Evolutionary conservation across 129 eudicot species (phyloP).

Genomic region (Pulicaria dysenterica): DNA sequence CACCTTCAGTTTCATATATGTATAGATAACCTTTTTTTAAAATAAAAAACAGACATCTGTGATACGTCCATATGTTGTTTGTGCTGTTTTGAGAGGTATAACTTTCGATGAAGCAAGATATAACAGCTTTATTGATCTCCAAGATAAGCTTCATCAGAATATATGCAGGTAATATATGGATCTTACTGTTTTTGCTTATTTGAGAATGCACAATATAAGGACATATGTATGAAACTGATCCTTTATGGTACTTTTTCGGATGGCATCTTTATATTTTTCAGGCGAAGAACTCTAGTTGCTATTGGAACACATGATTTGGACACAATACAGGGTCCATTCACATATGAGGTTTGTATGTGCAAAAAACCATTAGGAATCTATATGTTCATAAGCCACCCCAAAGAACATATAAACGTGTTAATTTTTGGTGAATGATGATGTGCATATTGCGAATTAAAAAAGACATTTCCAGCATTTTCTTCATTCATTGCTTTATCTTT

Average conservation of each 20-base stretch:
- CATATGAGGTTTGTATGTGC: constrained; percentile 72
- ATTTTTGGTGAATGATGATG: neutral
- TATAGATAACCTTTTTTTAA: neutral
- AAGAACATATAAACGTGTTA: constrained; percentile 9
- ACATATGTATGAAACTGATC: constrained; percentile 5
- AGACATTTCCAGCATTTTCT: neutral
- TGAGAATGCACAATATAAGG: neutral
- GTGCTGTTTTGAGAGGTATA: constrained; percentile 93
- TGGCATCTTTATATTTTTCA: constrained; percentile 29
- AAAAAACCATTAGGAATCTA: neutral
- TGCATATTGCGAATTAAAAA: constrained; percentile 8
- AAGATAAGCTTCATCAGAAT: constrained; percentile 96
- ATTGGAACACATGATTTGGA: constrained; percentile 98
- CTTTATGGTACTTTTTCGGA: neutral
- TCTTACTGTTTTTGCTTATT: neutral
- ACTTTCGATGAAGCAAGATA: constrained; percentile 86
- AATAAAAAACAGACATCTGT: constrained; percentile 57
- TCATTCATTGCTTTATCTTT: constrained; percentile 14
- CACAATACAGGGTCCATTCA: constrained; percentile 84
- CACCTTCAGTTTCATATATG: constrained; percentile 12
- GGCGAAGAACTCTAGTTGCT: constrained; percentile 93
- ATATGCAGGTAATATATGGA: constrained; percentile 66
- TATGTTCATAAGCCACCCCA: neutral
- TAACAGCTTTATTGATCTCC: constrained; percentile 97
- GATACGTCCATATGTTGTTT: constrained; percentile 81